A percentile compares a stretch with the other conserved stretches of the same genome.
Conservation (phyloP, 352 stramenopile genomes). For the Pythium rhizo-oryzae region DNA sequence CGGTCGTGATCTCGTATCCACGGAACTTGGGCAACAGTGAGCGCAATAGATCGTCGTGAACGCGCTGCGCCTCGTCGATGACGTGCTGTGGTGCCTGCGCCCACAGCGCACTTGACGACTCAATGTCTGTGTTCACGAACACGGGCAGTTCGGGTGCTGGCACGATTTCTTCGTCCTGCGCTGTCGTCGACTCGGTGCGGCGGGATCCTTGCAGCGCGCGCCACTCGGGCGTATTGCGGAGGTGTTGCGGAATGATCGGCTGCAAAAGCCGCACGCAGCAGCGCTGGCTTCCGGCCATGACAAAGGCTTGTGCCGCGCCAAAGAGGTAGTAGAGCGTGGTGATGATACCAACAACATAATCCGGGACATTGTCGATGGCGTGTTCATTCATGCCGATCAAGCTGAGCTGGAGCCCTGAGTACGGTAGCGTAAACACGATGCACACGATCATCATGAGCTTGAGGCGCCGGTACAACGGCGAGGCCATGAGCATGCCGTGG, state of each 20-base stretch:
- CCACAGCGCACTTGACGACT: constrained; percentile 76
- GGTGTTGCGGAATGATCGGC: constrained; percentile 53
- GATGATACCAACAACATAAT: constrained; percentile 55
- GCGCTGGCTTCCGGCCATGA: constrained; percentile 70
- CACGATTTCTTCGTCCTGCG: constrained; percentile 30
- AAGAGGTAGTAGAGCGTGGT: constrained; percentile 76
- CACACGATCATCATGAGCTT: constrained; percentile 70
- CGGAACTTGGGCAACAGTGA: constrained; percentile 50
- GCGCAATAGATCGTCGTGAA: constrained; percentile 69
- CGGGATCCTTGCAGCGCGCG: constrained; percentile 21
- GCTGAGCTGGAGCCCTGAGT: constrained; percentile 52
- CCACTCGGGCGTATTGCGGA: constrained; percentile 59
- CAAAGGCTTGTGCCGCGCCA: constrained; percentile 56
- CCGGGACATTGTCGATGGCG: constrained; percentile 49
- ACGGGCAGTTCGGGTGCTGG: constrained; percentile 46
- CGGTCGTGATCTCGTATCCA: constrained; percentile 81
- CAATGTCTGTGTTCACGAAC: constrained; percentile 83
- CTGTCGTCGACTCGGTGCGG: constrained; percentile 37
- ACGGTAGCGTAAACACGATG: constrained; percentile 67
- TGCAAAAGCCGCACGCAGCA: constrained; percentile 59
- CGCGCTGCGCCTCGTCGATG: constrained; percentile 60
- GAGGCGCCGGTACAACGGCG: constrained; percentile 64
- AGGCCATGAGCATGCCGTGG: constrained; percentile 66
- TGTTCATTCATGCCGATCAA: constrained; percentile 45
- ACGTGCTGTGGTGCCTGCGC: constrained; percentile 47